phyloP scores from a whole-genome alignment of 768 basidiomycete genomes.

The Boletus vermiculosoides region DNA sequence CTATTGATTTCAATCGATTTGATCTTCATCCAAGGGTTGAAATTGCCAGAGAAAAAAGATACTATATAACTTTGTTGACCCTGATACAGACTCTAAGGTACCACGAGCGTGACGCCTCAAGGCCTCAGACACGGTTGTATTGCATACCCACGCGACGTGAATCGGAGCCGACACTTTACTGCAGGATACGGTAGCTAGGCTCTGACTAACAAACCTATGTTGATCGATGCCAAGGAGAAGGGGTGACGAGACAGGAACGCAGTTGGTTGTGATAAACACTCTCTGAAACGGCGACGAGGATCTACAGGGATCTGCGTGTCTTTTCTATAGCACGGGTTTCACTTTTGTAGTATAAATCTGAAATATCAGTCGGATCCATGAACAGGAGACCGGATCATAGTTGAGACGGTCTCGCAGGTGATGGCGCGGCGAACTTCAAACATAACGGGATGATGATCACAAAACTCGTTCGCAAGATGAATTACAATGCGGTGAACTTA shows the following conservation, averaged over 20 bases:
- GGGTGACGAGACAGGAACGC: constrained; percentile 20
- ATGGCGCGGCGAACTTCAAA: constrained; percentile 6
- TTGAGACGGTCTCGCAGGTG: constrained; percentile 19
- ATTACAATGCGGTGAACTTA: constrained; percentile 2
- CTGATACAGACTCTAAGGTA: constrained; percentile 4
- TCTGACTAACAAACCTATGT: neutral
- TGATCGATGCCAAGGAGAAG: neutral
- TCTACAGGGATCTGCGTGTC: constrained; percentile 22
- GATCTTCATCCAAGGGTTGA: constrained; percentile 9
- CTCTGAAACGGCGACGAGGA: constrained; percentile 23
- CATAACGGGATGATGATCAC: neutral
- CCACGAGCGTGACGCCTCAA: neutral
- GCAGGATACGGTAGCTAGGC: constrained; percentile 2
- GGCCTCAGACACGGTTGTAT: neutral
- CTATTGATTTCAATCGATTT: constrained; percentile 3
- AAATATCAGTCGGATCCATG: constrained; percentile 11
- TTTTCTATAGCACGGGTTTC: constrained; percentile 11
- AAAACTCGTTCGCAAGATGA: constrained; percentile 21
- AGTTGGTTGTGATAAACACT: constrained; percentile 12
- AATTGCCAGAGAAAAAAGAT: constrained; percentile 6
- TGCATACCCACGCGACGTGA: neutral
- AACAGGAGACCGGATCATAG: constrained; percentile 17
- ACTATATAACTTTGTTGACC: neutral
- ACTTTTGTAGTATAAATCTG: constrained; percentile 15
- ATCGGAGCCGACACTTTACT: neutral